Percentiles rank a stretch among this genome's conserved stretches.
Conservation (phyloP, 1,284 basidiomycete species). For the Cystobasidium sp. region DNA sequence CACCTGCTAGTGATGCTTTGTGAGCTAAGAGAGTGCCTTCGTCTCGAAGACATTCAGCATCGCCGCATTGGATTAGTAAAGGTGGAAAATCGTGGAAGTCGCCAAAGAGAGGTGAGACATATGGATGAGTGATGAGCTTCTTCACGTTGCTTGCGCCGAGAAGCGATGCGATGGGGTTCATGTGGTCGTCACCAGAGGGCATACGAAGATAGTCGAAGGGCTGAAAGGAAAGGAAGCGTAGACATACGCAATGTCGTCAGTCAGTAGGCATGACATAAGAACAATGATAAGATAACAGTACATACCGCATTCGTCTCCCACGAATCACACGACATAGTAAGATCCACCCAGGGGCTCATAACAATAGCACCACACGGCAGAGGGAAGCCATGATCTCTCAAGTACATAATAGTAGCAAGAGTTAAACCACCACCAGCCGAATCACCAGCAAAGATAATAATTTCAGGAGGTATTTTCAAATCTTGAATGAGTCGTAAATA, state of each 20-base stretch:
- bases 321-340: conserved; percentile 79
- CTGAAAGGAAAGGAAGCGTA: conserved; percentile 11
- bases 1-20: conserved; percentile 86
- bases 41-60: conserved; percentile 90
- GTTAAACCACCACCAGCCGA: conserved; percentile 70
- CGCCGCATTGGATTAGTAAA: conserved; percentile 88
- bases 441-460: conserved; percentile 77
- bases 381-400: conserved; percentile 67
- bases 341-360: conserved; percentile 87
- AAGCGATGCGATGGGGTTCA: conserved; percentile 91
- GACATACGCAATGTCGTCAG: neutral
- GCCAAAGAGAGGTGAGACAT: conserved; percentile 94
- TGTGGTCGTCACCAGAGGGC: conserved; percentile 66
- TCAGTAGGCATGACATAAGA: too few relatives aligned
- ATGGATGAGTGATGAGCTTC: conserved; percentile 89
- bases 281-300: too few relatives aligned
- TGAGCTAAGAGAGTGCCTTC: conserved; percentile 91
- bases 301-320: conserved; percentile 98
- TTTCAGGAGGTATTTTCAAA: conserved; percentile 85
- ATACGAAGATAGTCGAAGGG: conserved; percentile 59
- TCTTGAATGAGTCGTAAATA: conserved; percentile 88
- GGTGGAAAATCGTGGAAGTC: conserved; percentile 85
- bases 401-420: conserved; percentile 86
- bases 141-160: conserved; percentile 79
- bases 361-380: conserved; percentile 80